Base-by-base conservation (phyloP, 164 flowering plant species). In the Dillenia suffruticosa region DNA sequence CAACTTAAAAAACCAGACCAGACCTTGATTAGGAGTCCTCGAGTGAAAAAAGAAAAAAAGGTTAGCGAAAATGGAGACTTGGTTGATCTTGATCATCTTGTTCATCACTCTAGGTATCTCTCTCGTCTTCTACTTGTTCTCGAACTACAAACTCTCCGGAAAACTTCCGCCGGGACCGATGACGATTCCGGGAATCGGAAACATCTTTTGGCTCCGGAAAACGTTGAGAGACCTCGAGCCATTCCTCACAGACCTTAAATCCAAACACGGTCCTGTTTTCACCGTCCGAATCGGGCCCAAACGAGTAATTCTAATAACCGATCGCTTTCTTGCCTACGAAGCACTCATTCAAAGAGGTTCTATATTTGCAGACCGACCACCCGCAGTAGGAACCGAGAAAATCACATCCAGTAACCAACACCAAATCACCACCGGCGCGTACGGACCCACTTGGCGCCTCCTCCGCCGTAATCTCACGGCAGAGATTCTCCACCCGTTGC, bases 381-480 rank as follows among this genome's bases (percentile, higher is more conserved):
- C 54, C 16, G 22, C 54, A 8, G 9, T 9, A 0, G 9, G 10
- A 14, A 9, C 22, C 22, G 6, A 8, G 10, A 10, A 11, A 17
- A 1, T 51, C 54, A 8, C 17, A 6, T 15, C 15, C 0, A n/a
- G 54, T 24, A 51, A 51, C 54, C 54, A 51, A 17, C 10, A 51
- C 17, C 16, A 13, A 17, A 51, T 51, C 26, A n/a, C 15, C 54
- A 15, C 54, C 15, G 54, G 17, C 15, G 17, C 22, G 3, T 51
- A 51, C 22, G 54, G 54, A 9, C 54, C 54, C 0, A 9, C 22
- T 8, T 51, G 54, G 54, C 54, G 54, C 11, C 54, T 51, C 22
- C 54, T 51, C 54, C 54, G 54, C 15, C 54, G 54, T 14, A 51
- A 51, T 13, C 54, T 51, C 22, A 51, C 57, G 13, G 13, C 45